Evolutionary conservation across 1,284 basidiomycete genomes (phyloP), one percentile per base, ranked within the genome.

Genomic region (Cutaneotrichosporon dermatis): DNA sequence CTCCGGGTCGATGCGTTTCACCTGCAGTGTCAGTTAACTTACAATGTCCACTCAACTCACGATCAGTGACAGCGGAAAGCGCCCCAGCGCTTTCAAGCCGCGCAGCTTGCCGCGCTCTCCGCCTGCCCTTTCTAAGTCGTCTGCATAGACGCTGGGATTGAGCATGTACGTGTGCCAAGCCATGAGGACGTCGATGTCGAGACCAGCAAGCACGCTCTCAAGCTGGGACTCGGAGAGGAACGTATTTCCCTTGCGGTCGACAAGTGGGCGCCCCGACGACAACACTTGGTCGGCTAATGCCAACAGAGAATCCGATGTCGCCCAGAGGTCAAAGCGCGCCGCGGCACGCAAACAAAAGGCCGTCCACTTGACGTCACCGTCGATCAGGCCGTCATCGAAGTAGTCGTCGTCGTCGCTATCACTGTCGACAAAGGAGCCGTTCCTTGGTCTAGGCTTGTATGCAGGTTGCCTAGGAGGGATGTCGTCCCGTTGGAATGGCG

Each of bases 81-180:
- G 36, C 11, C 58, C 59, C 6, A 67, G 48, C 1, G 45, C 15
- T 10, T 16, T 46, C 34, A 67, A 44, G n/a, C 57, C 59, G 1
- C 40, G 25, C 10, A 64, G 49, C 37, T 11, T 13, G 25, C 55
- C 55, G 4, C 12, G 5, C 3, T 13, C 11, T 7, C 25, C 12
- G 34, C 56, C 54, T 2, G 59, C 41, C 36, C 62, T 54, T 33
- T 44, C 45, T 37, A 58, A 54, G 61, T 72, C 70, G 34, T 63
- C 54, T 4, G 61, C 50, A 48, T 69, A 72, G 13, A 44, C 54
- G 33, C 54, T 45, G 9, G 73, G 73, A 57, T 72, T 73, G 61
- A 75, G 66, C 57, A 71, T 61, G 58, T 72, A 69, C 6, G 68
- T 60, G 62, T 72, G 72, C 73, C 73, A 75, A 12, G 59, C 61